Conservation (phyloP, 2,329 filamentous ascomycete genomes). For the Plenodomus biglobosus region DNA sequence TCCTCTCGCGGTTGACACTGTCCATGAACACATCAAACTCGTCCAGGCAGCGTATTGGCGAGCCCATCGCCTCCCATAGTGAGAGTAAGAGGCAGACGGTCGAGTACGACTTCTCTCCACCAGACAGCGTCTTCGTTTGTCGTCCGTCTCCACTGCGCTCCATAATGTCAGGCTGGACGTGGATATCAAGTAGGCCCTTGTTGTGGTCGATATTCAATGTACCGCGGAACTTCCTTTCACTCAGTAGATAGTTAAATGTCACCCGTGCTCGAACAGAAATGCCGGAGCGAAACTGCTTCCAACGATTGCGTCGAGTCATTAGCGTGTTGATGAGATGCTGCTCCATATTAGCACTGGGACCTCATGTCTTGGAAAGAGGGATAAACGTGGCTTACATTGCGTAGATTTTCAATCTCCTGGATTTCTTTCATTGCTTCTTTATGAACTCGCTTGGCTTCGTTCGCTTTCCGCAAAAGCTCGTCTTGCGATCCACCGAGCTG, state of each 20-base stretch:
- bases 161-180: constrained; percentile 71
- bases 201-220: constrained; percentile 76
- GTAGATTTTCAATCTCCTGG: constrained; percentile 16
- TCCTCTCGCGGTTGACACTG: constrained; percentile 88
- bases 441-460: constrained; percentile 33
- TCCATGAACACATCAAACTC: constrained; percentile 99
- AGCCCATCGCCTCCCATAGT: constrained; percentile 98
- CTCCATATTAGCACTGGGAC: constrained; percentile 4
- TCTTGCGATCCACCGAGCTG: constrained; percentile 40
- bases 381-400: constrained; percentile 15
- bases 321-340: constrained; percentile 64
- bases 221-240: constrained; percentile 86
- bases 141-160: constrained; percentile 69
- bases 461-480: constrained; percentile 28
- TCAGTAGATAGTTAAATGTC: constrained; percentile 85
- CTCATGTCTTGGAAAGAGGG: not conserved
- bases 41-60: constrained; percentile 89
- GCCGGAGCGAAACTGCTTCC: constrained; percentile 76
- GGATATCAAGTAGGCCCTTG: constrained; percentile 72
- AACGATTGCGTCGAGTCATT: constrained; percentile 69
- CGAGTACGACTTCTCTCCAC: constrained; percentile 96
- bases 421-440: constrained; percentile 25
- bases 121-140: constrained; percentile 88
- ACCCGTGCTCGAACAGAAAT: constrained; percentile 85
- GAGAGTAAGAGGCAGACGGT: constrained; percentile 91